Evolutionary conservation across 1,284 basidiomycete genomes (phyloP), one percentile per base, ranked within the genome.

Genomic region (Blastosporella zonata): DNA sequence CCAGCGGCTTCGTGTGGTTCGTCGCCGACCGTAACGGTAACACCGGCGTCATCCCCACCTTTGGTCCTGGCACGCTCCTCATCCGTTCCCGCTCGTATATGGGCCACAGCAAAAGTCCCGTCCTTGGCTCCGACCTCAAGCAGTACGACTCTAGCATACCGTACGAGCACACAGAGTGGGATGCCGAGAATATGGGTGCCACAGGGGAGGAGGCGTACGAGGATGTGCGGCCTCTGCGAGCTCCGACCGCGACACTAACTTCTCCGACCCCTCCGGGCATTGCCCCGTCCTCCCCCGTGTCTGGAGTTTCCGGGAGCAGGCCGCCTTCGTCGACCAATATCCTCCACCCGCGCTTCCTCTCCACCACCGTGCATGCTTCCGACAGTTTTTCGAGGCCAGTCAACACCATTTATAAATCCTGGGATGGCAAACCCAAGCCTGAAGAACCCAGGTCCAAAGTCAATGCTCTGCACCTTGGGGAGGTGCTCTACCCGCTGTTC

Each of bases 21-120:
- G 89, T 93, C 48, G 78, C 79, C 1, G 90, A 95, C 71, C 63
- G 69, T 18, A 63, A 68, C 4, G 82, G 81, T 10, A 74, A 74
- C 49, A 77, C 90, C 28, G 90, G 81, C 18, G 77, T 93, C 51
- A 68, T 91, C 31, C 86, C 90, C 13, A 97, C 96, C 0, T 93
- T 92, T 62, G 95, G 91, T 5, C 77, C 92, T 0, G 94, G 94
- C 9, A 96, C 95, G 0, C 75, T 97, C 15, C 84, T 99, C 58
- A 79, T 96, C 54, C 75, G 82, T 36, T 83, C 83, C 25, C 69
- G 77, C 36, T 65, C 53, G 31, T 72, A 75, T 57, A 74, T 76
- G 55, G 68, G 60, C 47, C 58, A 59, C 12, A 57, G 53, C 40
- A 59, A 61, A 52, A 54, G 57, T 7, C 39, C 54, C 9, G 45